phyloP scores from a whole-genome alignment of 108 stramenopile genomes.

The Schizochytrium sp. region DNA sequence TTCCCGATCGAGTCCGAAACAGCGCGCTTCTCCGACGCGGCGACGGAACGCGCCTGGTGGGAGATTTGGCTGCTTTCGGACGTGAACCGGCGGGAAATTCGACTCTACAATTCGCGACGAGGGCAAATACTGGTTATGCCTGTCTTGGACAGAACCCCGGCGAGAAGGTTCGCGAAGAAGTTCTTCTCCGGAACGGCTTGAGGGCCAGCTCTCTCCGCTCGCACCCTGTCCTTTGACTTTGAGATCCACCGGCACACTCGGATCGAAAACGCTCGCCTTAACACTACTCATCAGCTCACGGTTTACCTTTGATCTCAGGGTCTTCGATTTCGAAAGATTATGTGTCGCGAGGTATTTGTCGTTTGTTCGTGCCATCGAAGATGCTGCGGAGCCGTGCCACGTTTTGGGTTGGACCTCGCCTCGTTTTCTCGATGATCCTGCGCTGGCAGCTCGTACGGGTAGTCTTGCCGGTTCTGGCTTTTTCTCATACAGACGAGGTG shows the following conservation, averaged over 20 bases:
- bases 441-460: background rate
- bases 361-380: background rate
- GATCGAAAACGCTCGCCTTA: background rate
- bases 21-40: background rate
- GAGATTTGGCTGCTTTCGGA: background rate
- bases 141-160: background rate
- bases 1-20: background rate
- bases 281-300: background rate
- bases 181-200: background rate
- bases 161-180: background rate
- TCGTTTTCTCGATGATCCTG: background rate
- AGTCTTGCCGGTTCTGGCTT: no score
- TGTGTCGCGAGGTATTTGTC: background rate
- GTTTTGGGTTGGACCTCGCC: background rate
- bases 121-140: background rate
- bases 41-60: background rate
- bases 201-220: background rate
- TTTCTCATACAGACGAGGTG: no score
- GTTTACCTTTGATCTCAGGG: no score
- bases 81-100: background rate
- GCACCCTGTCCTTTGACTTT: background rate
- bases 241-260: background rate
- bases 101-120: background rate
- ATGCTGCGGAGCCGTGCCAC: background rate
- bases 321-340: no score